Conservation (phyloP, 1,284 basidiomycete species). For the Cutaneotrichosporon curvatum region DNA sequence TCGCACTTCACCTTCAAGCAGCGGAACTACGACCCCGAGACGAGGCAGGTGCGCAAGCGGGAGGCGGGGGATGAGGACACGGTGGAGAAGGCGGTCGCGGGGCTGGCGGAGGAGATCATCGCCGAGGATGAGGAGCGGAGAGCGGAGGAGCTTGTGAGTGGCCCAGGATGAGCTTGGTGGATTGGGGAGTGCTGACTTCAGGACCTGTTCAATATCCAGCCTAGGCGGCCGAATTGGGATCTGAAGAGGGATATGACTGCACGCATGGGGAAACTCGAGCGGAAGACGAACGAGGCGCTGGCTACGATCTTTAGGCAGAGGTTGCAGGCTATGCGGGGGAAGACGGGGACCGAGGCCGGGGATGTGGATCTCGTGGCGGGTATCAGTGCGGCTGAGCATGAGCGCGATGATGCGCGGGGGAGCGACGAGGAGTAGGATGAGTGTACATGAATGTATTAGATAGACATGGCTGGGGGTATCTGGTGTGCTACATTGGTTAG, state of each 20-base stretch:
- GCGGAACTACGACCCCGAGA: constrained; percentile 79
- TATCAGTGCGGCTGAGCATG: constrained; percentile 41
- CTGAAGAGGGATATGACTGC: constrained; percentile 89
- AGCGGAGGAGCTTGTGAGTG: constrained; percentile 74
- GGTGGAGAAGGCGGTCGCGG: constrained; percentile 76
- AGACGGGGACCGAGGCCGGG: constrained; percentile 6
- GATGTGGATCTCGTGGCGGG: constrained; percentile 41
- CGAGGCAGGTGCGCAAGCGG: constrained; percentile 65
- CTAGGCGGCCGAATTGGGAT: constrained; percentile 95
- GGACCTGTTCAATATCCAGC: constrained; percentile 95
- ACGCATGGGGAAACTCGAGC: constrained; percentile 78
- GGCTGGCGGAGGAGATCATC: constrained; percentile 75
- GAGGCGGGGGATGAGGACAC: constrained; percentile 60
- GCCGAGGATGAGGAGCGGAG: constrained; percentile 74
- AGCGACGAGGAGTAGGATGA: constrained; percentile 2
- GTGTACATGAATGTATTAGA: neutral
- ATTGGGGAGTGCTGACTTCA: constrained; percentile 40
- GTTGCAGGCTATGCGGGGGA: constrained; percentile 37
- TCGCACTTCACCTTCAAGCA: constrained; percentile 59
- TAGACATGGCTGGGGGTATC: neutral
- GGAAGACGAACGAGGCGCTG: constrained; percentile 83
- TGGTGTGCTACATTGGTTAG: neutral
- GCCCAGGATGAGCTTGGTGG: neutral
- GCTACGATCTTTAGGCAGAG: constrained; percentile 66
- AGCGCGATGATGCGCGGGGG: constrained; percentile 23